Evolutionary conservation across 2,329 filamentous ascomycete species (phyloP).

Genomic region (Colletotrichum sp.): DNA sequence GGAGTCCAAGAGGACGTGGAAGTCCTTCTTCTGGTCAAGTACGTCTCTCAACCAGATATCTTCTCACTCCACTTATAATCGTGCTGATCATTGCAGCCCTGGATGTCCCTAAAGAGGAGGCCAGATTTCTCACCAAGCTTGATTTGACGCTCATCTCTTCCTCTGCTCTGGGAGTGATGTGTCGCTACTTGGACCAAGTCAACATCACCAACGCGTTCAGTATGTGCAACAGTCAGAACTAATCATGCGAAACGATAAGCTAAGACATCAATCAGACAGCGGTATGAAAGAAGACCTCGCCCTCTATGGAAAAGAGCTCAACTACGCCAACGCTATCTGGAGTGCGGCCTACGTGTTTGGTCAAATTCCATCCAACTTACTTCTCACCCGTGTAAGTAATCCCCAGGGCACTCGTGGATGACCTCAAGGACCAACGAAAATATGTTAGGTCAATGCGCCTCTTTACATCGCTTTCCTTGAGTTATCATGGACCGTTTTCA

Average conservation of each 20-base stretch:
- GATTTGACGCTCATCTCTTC: conserved; percentile 30
- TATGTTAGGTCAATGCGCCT: conserved; percentile 24
- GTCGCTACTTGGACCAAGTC: conserved; percentile 31
- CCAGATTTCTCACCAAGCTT: conserved; percentile 30
- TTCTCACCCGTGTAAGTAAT: conserved; percentile 26
- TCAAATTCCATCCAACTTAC: conserved; percentile 32
- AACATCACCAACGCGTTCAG: conserved; percentile 33
- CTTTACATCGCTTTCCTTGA: conserved; percentile 29
- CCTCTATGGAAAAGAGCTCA: conserved; percentile 35
- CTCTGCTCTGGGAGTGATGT: conserved; percentile 30
- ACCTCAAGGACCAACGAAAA: fast-evolving
- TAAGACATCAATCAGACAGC: conserved; percentile 22
- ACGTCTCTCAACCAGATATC: not conserved
- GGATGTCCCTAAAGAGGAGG: conserved; percentile 29
- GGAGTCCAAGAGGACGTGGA: conserved; percentile 51
- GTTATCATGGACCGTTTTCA: conserved; percentile 29
- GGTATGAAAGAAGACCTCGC: conserved; percentile 35
- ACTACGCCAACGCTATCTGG: conserved; percentile 33
- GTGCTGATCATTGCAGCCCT: conserved; percentile 18
- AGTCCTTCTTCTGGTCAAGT: conserved; percentile 30
- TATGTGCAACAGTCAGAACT: conserved; percentile 2
- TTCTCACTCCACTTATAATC: not conserved
- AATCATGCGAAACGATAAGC: not conserved
- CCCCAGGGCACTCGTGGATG: not conserved
- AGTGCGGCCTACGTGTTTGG: conserved; percentile 34